phyloP scores from a whole-genome alignment of 768 basidiomycete genomes.

The Calocybe gangraenosa region DNA sequence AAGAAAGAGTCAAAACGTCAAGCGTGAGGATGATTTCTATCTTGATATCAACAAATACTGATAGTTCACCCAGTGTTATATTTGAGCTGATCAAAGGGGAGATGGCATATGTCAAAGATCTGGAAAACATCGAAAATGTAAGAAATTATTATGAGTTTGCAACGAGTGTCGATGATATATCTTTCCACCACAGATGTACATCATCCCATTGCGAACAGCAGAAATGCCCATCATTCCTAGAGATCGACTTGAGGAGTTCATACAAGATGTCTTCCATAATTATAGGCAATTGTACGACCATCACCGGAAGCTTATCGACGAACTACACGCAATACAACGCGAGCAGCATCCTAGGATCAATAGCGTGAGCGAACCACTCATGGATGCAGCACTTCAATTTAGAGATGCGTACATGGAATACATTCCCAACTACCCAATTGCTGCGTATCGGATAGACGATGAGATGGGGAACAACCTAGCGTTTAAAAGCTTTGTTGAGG shows the following conservation, averaged over 20 bases:
- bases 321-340: slow-evolving; percentile 81
- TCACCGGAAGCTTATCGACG: slow-evolving; percentile 71
- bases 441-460: slow-evolving; percentile 81
- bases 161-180: too few species aligned
- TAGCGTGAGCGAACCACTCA: slow-evolving; percentile 78
- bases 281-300: slow-evolving; percentile 70
- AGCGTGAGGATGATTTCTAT: slow-evolving; percentile 49
- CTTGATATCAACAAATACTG: not conserved
- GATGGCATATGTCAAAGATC: slow-evolving; percentile 91
- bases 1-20: slow-evolving; percentile 83
- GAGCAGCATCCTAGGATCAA: slow-evolving; percentile 81
- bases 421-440: slow-evolving; percentile 89
- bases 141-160: too few species aligned
- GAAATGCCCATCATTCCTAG: slow-evolving; percentile 77
- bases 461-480: slow-evolving; percentile 79
- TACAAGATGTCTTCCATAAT: slow-evolving; percentile 89
- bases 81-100: slow-evolving; percentile 95
- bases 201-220: slow-evolving; percentile 65
- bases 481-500: slow-evolving; percentile 83
- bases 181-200: slow-evolving; percentile 66
- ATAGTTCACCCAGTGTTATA: slow-evolving; percentile 58
- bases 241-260: slow-evolving; percentile 70
- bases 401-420: slow-evolving; percentile 92
- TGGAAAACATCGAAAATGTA: slow-evolving; percentile 81
- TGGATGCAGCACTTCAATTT: slow-evolving; percentile 90